Evolutionary conservation across 2,329 filamentous ascomycete genomes (phyloP).

Genomic region (Whalleya microplaca): DNA sequence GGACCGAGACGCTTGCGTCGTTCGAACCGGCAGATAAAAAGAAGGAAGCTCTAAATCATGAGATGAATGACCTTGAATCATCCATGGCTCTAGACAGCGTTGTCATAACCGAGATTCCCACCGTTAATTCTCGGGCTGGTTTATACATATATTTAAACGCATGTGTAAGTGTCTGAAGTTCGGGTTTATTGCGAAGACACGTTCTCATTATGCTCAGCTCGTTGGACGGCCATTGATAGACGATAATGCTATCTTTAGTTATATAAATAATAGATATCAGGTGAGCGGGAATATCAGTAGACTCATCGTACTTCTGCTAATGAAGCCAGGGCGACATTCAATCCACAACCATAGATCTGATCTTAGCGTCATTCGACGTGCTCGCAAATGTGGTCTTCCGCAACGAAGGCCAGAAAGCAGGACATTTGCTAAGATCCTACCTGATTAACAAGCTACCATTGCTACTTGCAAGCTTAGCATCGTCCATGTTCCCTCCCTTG

Average conservation of each 20-base stretch:
- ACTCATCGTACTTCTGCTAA: slow-evolving; percentile 34
- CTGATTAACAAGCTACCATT: slow-evolving; percentile 71
- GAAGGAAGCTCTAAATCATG: slow-evolving; percentile 51
- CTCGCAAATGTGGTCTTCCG: slow-evolving; percentile 84
- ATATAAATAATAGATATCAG: slow-evolving; percentile 83
- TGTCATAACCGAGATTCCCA: slow-evolving; percentile 66
- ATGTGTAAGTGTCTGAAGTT: slow-evolving; percentile 58
- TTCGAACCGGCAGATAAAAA: slow-evolving; percentile 60
- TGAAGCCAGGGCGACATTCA: slow-evolving; percentile 70
- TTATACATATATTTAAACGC: slow-evolving; percentile 86
- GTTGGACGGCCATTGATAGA: slow-evolving; percentile 82
- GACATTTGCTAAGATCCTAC: slow-evolving; percentile 82
- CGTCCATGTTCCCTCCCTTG: slow-evolving; percentile 75
- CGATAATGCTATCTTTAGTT: slow-evolving; percentile 76
- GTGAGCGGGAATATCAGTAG: slow-evolving; percentile 45
- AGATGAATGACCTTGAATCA: slow-evolving; percentile 62
- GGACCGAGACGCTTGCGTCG: slow-evolving; percentile 57
- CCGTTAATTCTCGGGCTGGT: slow-evolving; percentile 76
- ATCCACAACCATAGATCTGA: slow-evolving; percentile 77
- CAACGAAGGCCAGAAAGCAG: slow-evolving; percentile 58
- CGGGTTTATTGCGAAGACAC: background rate
- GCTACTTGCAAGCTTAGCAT: slow-evolving; percentile 54
- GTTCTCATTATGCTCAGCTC: slow-evolving; percentile 58
- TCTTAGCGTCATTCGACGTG: slow-evolving; percentile 87
- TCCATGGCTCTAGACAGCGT: slow-evolving; percentile 59